Evolutionary conservation across 257 asterid genomes (phyloP).

Genomic region (Echites panduratus): DNA sequence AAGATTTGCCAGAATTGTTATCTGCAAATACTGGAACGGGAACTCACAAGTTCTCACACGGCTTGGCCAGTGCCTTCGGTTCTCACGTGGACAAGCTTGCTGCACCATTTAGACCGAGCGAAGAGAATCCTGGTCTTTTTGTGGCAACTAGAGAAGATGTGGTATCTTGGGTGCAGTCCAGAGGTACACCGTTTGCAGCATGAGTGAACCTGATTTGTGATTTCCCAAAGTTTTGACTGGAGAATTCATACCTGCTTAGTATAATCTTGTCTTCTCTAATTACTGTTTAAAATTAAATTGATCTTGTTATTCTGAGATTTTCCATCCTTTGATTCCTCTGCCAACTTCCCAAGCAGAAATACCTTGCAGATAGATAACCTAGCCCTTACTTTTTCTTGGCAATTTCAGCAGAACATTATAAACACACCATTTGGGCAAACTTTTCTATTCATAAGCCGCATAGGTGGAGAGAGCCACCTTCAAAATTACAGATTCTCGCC

Average conservation of each 20-base stretch:
- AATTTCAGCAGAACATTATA: not conserved
- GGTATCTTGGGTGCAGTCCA: constrained; percentile 60
- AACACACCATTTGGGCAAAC: constrained; percentile 1
- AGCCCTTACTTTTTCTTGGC: not conserved
- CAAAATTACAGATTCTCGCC: constrained; percentile 49
- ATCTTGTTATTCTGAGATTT: not conserved
- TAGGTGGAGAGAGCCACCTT: constrained; percentile 44
- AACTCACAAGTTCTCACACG: constrained; percentile 75
- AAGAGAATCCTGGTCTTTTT: constrained; percentile 69
- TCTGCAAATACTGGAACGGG: constrained; percentile 86
- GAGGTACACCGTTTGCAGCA: constrained; percentile 26
- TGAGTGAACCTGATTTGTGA: constrained; percentile 8
- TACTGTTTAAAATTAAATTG: not conserved
- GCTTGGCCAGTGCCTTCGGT: constrained; percentile 63
- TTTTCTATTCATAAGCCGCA: constrained; percentile 26
- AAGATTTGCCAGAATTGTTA: constrained; percentile 58
- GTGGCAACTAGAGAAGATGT: constrained; percentile 70
- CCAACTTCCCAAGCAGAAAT: not conserved
- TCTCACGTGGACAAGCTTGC: constrained; percentile 57
- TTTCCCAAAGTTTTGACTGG: not conserved
- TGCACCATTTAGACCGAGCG: constrained; percentile 72
- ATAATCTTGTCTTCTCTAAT: not conserved
- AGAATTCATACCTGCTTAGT: not conserved
- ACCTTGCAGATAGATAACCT: not conserved
- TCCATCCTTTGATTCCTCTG: not conserved